Evolutionary conservation across 169 alveolate species (phyloP).

Genomic region (Cryptosporidium tyzzeri): DNA sequence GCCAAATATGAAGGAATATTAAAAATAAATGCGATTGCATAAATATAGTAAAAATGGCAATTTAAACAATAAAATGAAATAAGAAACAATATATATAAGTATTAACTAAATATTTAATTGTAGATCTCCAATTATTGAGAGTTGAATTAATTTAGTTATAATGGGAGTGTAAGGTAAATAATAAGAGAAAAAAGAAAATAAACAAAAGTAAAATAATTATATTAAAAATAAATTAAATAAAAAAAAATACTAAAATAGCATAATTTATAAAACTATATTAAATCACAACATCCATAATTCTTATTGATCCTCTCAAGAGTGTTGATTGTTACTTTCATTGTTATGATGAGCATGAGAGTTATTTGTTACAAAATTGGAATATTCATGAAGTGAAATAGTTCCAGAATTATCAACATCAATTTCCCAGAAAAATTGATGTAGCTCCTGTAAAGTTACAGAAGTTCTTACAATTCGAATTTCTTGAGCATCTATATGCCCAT

Average conservation of each 20-base stretch:
- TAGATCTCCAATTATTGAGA: too few relatives aligned
- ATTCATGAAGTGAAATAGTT: conserved; percentile 37
- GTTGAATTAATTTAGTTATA: too few relatives aligned
- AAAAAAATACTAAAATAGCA: not conserved
- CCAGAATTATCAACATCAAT: conserved; percentile 65
- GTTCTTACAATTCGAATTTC: conserved; percentile 39
- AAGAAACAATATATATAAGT: too few relatives aligned
- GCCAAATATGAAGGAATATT: not conserved
- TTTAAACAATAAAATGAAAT: too few relatives aligned
- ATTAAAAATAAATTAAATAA: too few relatives aligned
- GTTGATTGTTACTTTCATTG: not conserved
- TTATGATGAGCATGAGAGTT: conserved; percentile 39
- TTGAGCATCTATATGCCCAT: conserved; percentile 69
- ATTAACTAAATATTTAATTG: too few relatives aligned
- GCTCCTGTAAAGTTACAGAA: conserved; percentile 60
- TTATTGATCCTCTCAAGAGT: not conserved
- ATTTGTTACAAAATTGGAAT: conserved; percentile 29
- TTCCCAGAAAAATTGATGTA: conserved; percentile 75
- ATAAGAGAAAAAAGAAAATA: too few relatives aligned
- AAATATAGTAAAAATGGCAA: too few relatives aligned
- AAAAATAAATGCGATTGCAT: too few relatives aligned
- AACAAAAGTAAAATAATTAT: too few relatives aligned
- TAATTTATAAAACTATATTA: too few relatives aligned
- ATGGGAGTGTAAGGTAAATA: not conserved
- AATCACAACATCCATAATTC: too few relatives aligned